phyloP scores from a whole-genome alignment of 495 filamentous ascomycete species.

The Aspergillus cavernicola region DNA sequence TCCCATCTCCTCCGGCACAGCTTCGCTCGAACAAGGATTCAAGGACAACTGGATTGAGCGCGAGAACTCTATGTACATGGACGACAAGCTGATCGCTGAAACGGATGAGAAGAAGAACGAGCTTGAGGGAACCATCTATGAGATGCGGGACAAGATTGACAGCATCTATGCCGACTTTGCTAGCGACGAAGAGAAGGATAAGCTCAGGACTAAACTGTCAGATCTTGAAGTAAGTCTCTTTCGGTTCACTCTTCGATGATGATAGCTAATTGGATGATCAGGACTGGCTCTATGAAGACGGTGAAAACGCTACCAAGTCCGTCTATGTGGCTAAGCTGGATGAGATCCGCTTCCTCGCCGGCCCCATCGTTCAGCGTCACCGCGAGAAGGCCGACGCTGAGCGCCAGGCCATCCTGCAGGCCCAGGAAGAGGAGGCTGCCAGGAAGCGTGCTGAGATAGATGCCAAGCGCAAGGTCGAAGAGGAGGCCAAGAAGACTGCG shows the following conservation, averaged over 20 bases:
- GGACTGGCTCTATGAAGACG: slow-evolving; percentile 99
- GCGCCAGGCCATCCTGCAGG: slow-evolving; percentile 69
- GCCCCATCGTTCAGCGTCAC: slow-evolving; percentile 91
- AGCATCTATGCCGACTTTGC: slow-evolving; percentile 85
- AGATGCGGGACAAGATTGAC: slow-evolving; percentile 89
- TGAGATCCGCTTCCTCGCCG: slow-evolving; percentile 85
- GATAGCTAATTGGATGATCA: slow-evolving; percentile 33
- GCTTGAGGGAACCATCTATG: slow-evolving; percentile 95
- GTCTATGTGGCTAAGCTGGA: slow-evolving; percentile 92
- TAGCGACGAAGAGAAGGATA: slow-evolving; percentile 87
- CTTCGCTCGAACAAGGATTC: slow-evolving; percentile 64
- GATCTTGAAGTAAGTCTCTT: slow-evolving; percentile 67
- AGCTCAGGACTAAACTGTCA: slow-evolving; percentile 74
- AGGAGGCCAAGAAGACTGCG: slow-evolving; percentile 47
- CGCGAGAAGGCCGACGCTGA: slow-evolving; percentile 91
- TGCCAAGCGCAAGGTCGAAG: slow-evolving; percentile 52
- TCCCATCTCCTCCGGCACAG: slow-evolving; percentile 77
- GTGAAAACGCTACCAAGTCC: slow-evolving; percentile 91
- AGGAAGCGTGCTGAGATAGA: slow-evolving; percentile 75
- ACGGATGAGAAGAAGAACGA: slow-evolving; percentile 99
- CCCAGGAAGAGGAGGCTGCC: slow-evolving; percentile 76
- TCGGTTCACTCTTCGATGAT: not conserved
- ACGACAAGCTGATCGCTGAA: slow-evolving; percentile 97
- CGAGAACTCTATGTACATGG: slow-evolving; percentile 88
- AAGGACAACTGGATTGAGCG: slow-evolving; percentile 70